Evolutionary conservation across 1,284 basidiomycete genomes (phyloP).

Genomic region (Pseudozyma flocculosa): DNA sequence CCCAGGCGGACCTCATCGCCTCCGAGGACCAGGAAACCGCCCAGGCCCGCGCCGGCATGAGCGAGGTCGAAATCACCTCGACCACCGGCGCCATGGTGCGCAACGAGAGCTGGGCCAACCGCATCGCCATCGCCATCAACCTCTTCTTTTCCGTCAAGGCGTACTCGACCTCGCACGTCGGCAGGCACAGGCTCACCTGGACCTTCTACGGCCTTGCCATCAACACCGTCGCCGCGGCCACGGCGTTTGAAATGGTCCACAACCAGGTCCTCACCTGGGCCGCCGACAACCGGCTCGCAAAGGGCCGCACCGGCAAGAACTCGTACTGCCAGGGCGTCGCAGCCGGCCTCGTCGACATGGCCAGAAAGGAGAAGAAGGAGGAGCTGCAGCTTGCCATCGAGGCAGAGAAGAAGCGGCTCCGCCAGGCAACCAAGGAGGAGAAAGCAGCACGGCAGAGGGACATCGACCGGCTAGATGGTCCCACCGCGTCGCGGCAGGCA

Average conservation of each 20-base stretch:
- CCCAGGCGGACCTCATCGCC: constrained; percentile 34
- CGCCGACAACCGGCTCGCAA: constrained; percentile 8
- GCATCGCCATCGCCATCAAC: constrained; percentile 31
- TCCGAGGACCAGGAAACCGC: constrained; percentile 13
- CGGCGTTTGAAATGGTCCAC: constrained; percentile 45
- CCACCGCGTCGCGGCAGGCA: constrained; percentile 11
- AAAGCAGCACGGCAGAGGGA: constrained; percentile 11
- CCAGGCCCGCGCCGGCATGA: constrained; percentile 24
- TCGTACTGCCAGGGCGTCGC: constrained; percentile 33
- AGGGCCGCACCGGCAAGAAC: constrained; percentile 20
- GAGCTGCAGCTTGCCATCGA: constrained; percentile 32
- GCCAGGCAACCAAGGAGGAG: constrained; percentile 13
- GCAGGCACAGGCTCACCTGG: constrained; percentile 26
- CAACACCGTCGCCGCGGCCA: constrained; percentile 41
- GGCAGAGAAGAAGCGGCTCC: constrained; percentile 27
- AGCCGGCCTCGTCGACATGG: constrained; percentile 25
- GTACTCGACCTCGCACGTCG: constrained; percentile 23
- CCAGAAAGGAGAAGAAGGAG: constrained; percentile 38
- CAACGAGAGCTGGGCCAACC: constrained; percentile 37
- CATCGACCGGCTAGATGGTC: constrained; percentile 11
- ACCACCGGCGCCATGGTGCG: constrained; percentile 16
- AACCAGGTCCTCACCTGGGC: constrained; percentile 41
- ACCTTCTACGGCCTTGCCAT: constrained; percentile 40
- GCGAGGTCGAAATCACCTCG: constrained; percentile 32
- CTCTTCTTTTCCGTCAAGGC: constrained; percentile 36